Evolutionary conservation across 306 rosid species (phyloP), one percentile per base, ranked within the genome.

Genomic region (Quercus gilva): DNA sequence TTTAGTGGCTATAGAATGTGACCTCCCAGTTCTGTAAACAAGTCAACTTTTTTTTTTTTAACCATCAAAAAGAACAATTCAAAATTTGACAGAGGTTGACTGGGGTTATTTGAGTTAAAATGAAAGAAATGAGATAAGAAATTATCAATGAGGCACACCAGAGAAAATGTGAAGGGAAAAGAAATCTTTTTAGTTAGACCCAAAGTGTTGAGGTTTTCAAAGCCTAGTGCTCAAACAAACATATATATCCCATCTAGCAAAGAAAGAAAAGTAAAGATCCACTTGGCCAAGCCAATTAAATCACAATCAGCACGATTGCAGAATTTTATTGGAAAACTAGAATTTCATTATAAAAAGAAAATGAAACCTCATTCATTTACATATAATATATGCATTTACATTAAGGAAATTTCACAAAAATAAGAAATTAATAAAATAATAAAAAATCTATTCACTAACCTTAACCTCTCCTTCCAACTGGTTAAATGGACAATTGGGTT

Each of bases 361-460:
- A 73, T 52, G 69, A 76, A 77, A 79, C 78, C 76, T 76, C 76
- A 63, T 85, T 78, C 88, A 80, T 86, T 78, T 83, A 83, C 88
- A 83, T 49, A 71, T 79, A 75, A 72, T 74, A 70, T 75, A 53
- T 55, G 72, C 55, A 84, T 81, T 81, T 88, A 91, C 96, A 91
- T 49, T 80, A 74, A 49, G 55, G 76, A 28, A 68, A 84, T 79
- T 69, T 82, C 71, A 56, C 19, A 69, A 56, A 75, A 82, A 53
- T 7, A 8, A 33, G 55, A 20, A 13, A 43, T 5, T 56, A 9
- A 76, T 57, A n/a, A 76, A 85, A 82, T 28, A 73, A 86, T 8
- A 35, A 45, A 74, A 26, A 87, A 57, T 78, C 74, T 78, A 82
- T 56, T 8, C 71, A 77, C 80, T 78, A 87, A 71, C 85, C 83